Evolutionary conservation across 495 filamentous ascomycete genomes (phyloP).

Genomic region (Penicillium bovifimosum): DNA sequence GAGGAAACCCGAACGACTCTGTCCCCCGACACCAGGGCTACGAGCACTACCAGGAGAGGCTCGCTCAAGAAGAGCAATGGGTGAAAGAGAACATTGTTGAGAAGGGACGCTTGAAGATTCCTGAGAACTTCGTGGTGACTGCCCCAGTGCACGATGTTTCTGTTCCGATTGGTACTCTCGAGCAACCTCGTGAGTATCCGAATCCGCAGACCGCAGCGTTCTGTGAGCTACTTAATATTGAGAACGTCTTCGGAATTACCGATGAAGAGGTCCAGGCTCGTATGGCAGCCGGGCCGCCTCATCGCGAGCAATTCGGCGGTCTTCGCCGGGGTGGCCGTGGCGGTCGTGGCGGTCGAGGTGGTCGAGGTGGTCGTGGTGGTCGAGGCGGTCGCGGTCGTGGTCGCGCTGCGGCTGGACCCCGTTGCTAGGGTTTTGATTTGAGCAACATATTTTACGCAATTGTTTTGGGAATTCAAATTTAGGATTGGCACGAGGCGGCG

Average conservation of each 20-base stretch:
- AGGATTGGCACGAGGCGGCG: too few species aligned
- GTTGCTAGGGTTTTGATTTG: too few species aligned
- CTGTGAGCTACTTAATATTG: constrained; percentile 70
- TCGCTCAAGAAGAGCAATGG: constrained; percentile 65
- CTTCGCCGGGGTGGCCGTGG: too few species aligned
- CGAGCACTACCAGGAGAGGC: constrained; percentile 53
- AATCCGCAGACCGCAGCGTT: constrained; percentile 77
- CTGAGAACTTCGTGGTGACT: constrained; percentile 68
- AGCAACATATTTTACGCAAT: too few species aligned
- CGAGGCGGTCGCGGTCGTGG: constrained; percentile 10
- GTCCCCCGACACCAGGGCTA: constrained; percentile 56
- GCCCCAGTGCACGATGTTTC: constrained; percentile 61
- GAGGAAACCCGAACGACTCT: constrained; percentile 41
- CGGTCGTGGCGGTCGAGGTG: constrained; percentile 13
- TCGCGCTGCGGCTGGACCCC: too few species aligned
- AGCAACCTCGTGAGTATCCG: constrained; percentile 66
- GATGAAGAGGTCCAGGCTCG: constrained; percentile 61
- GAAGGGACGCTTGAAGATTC: constrained; percentile 55
- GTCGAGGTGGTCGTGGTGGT: constrained; percentile 15
- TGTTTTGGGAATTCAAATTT: too few species aligned
- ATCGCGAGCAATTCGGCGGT: constrained; percentile 1
- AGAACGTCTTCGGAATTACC: constrained; percentile 66
- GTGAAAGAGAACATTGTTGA: constrained; percentile 66
- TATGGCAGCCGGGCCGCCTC: constrained; percentile 29
- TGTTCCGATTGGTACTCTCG: constrained; percentile 28